Percentiles rank a stretch among this genome's conserved stretches.
phyloP scores from a whole-genome alignment of 2,329 filamentous ascomycete genomes.

The Colletotrichum tofieldiae region DNA sequence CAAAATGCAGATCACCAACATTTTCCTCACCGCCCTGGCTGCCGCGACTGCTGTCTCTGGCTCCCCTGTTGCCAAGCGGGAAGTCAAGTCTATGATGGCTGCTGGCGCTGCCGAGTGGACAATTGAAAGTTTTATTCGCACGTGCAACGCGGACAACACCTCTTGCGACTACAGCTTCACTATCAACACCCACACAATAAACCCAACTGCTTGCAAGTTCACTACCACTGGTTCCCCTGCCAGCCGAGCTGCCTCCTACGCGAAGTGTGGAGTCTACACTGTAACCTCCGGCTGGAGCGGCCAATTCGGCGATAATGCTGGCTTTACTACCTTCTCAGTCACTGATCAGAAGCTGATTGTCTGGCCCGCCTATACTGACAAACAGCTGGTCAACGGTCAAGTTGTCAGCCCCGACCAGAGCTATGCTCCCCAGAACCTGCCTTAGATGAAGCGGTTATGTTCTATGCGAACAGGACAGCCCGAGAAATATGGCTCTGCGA shows the following conservation, averaged over 20 bases:
- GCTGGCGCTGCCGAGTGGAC: constrained; percentile 58
- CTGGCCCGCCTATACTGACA: constrained; percentile 70
- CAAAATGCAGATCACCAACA: constrained; percentile 62
- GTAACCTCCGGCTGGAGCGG: constrained; percentile 70
- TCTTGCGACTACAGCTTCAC: constrained; percentile 62
- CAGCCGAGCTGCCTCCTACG: constrained; percentile 56
- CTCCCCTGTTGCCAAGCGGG: constrained; percentile 30
- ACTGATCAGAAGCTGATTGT: constrained; percentile 63
- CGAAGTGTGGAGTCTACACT: constrained; percentile 65
- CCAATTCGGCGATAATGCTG: constrained; percentile 66
- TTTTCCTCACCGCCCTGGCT: constrained; percentile 56
- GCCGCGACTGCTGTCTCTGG: constrained; percentile 44
- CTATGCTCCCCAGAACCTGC: constrained; percentile 54
- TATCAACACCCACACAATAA: constrained; percentile 55
- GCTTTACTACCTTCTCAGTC: constrained; percentile 70
- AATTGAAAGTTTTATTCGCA: constrained; percentile 57
- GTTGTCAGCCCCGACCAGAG: constrained; percentile 66
- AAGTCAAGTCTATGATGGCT: constrained; percentile 58
- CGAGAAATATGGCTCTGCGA: background rate
- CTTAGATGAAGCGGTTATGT: constrained; percentile 1
- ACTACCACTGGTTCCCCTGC: constrained; percentile 56
- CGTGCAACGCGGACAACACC: constrained; percentile 57
- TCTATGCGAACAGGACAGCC: background rate
- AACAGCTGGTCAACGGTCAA: constrained; percentile 60
- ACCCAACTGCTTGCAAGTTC: constrained; percentile 56